Evolutionary conservation across 352 stramenopile genomes (phyloP), one percentile per base, ranked within the genome.

Genomic region (Phytophthora citricola): DNA sequence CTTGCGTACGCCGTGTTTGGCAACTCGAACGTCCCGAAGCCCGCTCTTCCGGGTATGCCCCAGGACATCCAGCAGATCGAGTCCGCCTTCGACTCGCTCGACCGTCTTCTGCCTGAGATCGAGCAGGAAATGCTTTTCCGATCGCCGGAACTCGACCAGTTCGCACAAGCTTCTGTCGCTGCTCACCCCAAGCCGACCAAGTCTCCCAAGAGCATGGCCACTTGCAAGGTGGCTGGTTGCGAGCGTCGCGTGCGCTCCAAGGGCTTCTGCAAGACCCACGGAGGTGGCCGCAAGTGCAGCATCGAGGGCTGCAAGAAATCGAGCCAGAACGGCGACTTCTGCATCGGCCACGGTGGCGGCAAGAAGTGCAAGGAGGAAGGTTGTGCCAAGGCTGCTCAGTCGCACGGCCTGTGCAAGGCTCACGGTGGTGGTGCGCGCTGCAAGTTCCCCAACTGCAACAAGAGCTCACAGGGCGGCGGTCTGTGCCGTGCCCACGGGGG

Each of bases 281-380:
- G 87, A 12, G 87, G 88, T 15, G 85, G 86, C 15, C 85, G 85
- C 51, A 93, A 93, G 66, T 93, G 87, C 71, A 90, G 78, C 57
- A 94, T 93, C 43, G 83, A 91, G 22, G 88, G 88, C 24, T 96
- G 87, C 74, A 91, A 91, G 58, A 95, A 95, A 73, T 91, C 81
- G 63, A 91, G 81, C 56, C 87, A 95, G 71, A 93, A 93, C 70
- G 85, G 87, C 29, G 85, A 93, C 66, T 94, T 93, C 39, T 96
- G 88, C 72, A 96, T 94, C 27, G 87, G 84, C 52, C 88, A 96
- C 70, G 88, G 88, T 44, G 88, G 88, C 27, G 88, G 88, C 59
- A 93, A 93, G 69, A 94, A 94, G 67, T 95, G 88, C 73, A 94
- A 93, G 66, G 75, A 93, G 27, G 82, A 85, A 1, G 82, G 76